Evolutionary conservation across 495 filamentous ascomycete genomes (phyloP).

Genomic region (Penicillium pulvis): DNA sequence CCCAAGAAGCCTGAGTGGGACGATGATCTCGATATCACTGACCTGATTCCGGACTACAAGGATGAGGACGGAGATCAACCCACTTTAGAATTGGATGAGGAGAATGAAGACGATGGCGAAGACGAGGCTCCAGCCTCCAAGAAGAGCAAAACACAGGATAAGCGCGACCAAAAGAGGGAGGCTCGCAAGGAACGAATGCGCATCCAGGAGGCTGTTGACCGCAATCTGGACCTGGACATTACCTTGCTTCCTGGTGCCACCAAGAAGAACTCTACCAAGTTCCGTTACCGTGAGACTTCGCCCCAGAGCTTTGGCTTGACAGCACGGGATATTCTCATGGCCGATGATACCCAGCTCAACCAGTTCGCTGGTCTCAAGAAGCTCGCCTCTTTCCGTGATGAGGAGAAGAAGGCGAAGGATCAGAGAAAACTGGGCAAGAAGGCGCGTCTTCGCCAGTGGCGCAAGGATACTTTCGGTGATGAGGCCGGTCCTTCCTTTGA

Average conservation of each 20-base stretch:
- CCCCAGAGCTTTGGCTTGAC: constrained; percentile 87
- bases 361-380: constrained; percentile 93
- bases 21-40: constrained; percentile 94
- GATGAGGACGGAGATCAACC: constrained; percentile 61
- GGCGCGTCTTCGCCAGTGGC: constrained; percentile 84
- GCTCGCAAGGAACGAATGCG: constrained; percentile 76
- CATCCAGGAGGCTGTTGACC: constrained; percentile 85
- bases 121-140: constrained; percentile 45
- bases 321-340: constrained; percentile 87
- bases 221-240: constrained; percentile 71
- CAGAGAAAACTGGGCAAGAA: constrained; percentile 90
- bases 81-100: constrained; percentile 54
- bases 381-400: constrained; percentile 83
- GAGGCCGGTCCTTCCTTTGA: constrained; percentile 59
- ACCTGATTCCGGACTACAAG: constrained; percentile 84
- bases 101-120: constrained; percentile 53
- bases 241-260: constrained; percentile 56
- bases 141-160: constrained; percentile 67
- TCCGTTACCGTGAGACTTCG: constrained; percentile 93
- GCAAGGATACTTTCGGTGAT: constrained; percentile 86
- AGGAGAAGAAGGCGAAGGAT: constrained; percentile 84
- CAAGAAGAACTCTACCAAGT: constrained; percentile 58
- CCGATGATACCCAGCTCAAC: constrained; percentile 84
- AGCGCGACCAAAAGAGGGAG: constrained; percentile 69
- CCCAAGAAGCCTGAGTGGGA: constrained; percentile 94